phyloP scores from a whole-genome alignment of 768 basidiomycete species.

The Leccinum boreale region DNA sequence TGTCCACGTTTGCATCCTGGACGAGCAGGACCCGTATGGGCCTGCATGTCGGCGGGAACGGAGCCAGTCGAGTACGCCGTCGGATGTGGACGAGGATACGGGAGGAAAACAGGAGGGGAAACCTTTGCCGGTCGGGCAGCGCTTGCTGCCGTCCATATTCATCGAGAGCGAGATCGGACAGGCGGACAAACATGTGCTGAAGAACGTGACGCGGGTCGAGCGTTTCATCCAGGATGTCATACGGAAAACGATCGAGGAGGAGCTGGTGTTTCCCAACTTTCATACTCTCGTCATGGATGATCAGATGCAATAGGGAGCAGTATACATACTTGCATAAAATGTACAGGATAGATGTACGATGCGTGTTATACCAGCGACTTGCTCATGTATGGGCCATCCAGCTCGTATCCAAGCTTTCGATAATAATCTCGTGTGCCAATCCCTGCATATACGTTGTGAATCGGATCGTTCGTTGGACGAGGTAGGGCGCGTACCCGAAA shows the following conservation, averaged over 20 bases:
- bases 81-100: constrained; percentile 62
- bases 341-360: constrained; percentile 12
- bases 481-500: constrained; percentile 66
- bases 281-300: constrained; percentile 69
- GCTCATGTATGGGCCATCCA: constrained; percentile 99
- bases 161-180: constrained; percentile 98
- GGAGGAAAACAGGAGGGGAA: constrained; percentile 50
- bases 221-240: constrained; percentile 94
- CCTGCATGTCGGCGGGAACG: constrained; percentile 59
- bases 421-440: constrained; percentile 99
- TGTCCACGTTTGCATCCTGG: constrained; percentile 85
- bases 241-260: constrained; percentile 92
- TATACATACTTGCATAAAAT: not conserved
- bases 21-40: constrained; percentile 83
- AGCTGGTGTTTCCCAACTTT: constrained; percentile 95
- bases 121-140: constrained; percentile 74
- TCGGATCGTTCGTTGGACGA: not conserved
- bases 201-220: constrained; percentile 95
- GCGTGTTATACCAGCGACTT: constrained; percentile 55
- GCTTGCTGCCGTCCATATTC: constrained; percentile 79
- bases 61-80: constrained; percentile 47
- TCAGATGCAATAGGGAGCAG: constrained; percentile 10
- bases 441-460: constrained; percentile 41
- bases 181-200: constrained; percentile 90
- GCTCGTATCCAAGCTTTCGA: constrained; percentile 85